Evolutionary conservation across 345 rosid species (phyloP).

Genomic region (Nasturtium officinale): DNA sequence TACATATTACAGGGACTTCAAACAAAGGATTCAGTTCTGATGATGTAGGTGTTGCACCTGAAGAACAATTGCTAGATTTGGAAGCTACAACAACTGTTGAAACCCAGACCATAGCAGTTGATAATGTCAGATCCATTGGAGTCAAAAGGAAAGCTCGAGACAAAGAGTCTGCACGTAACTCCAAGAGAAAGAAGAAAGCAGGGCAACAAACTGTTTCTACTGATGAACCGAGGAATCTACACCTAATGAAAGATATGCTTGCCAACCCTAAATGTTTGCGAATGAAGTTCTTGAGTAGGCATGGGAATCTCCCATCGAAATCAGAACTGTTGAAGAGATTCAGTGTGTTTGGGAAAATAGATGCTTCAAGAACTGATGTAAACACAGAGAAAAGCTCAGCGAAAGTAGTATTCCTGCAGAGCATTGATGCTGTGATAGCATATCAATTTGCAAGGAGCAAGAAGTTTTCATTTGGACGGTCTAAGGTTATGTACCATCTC

Average conservation of each 20-base stretch:
- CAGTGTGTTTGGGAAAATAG: constrained; percentile 44
- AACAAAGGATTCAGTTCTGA: not conserved
- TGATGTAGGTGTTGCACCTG: constrained; percentile 18
- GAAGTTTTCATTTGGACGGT: constrained; percentile 36
- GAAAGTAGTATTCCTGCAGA: constrained; percentile 37
- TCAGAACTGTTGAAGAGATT: constrained; percentile 41
- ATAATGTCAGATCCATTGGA: constrained; percentile 28
- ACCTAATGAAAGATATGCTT: constrained; percentile 30
- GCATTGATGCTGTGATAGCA: constrained; percentile 44
- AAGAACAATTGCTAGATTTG: constrained; percentile 19
- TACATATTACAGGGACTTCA: constrained; percentile 3
- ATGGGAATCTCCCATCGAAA: constrained; percentile 35
- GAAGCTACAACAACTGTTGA: constrained; percentile 20
- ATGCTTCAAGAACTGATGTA: constrained; percentile 35
- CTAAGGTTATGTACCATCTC: constrained; percentile 25
- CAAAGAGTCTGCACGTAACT: constrained; percentile 3
- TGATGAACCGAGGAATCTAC: constrained; percentile 20
- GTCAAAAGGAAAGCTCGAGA: constrained; percentile 31
- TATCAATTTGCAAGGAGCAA: constrained; percentile 43
- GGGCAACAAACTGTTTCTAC: constrained; percentile 6
- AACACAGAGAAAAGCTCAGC: constrained; percentile 21
- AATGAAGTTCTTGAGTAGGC: constrained; percentile 37
- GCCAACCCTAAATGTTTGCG: constrained; percentile 40
- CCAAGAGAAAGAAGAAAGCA: constrained; percentile 38
- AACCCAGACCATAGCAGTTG: constrained; percentile 8